These are phyloP conservation scores for Beauveria varroae DNA, from an alignment of 2,329 filamentous ascomycete species.

Conservation along the genomic window DNA sequence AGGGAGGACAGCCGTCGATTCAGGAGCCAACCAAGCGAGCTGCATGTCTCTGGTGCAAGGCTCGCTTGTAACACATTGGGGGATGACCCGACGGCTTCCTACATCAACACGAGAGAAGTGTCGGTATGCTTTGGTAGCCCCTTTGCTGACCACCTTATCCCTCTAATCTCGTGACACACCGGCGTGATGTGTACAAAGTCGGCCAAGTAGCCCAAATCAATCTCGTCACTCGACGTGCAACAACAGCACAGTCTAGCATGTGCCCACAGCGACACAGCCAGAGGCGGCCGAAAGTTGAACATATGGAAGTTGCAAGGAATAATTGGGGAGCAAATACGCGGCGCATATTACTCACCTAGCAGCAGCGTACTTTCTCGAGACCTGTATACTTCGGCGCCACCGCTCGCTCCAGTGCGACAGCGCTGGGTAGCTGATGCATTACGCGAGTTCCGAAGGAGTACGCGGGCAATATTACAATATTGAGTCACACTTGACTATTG, in stretches of 20 bases:
- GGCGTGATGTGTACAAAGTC: not conserved
- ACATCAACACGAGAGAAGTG: not conserved
- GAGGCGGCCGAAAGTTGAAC: not conserved
- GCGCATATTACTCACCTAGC: not conserved
- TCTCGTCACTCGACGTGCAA: not conserved
- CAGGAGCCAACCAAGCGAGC: constrained; percentile 2
- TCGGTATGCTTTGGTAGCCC: not conserved
- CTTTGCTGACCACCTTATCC: not conserved
- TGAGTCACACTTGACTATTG: not conserved
- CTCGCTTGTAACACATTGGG: not conserved
- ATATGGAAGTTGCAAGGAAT: not conserved
- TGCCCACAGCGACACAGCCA: not conserved
- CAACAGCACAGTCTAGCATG: not conserved
- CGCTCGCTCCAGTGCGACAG: not conserved
- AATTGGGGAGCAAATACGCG: not conserved
- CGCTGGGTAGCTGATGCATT: not conserved
- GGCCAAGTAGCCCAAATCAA: not conserved
- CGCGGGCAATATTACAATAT: not conserved
- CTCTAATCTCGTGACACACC: not conserved
- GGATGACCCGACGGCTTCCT: not conserved
- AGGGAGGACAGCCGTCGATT: not conserved
- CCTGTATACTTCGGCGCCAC: not conserved
- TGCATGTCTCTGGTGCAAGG: constrained; percentile 8
- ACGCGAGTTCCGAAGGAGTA: not conserved
- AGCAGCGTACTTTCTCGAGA: not conserved